Conservation (phyloP, 208 protist genomes). For the Phytomonas sp. region DNA sequence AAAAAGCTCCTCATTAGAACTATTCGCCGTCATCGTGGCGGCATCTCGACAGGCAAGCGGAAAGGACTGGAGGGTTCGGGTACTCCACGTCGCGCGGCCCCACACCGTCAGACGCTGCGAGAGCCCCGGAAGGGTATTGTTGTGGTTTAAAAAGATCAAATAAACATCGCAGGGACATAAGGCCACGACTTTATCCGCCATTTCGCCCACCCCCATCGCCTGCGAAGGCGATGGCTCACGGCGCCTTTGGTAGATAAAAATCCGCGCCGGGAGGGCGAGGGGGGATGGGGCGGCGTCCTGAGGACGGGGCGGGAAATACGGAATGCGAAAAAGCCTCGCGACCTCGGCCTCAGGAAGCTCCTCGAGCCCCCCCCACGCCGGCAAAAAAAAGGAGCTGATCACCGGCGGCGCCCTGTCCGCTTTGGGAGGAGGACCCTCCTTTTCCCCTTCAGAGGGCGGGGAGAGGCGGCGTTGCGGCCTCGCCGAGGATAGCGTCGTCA, state of each 20-base stretch:
- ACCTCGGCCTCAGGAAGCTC: neutral
- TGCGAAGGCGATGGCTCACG: neutral
- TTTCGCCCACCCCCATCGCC: neutral
- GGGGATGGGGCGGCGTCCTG: neutral
- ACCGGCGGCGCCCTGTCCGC: neutral
- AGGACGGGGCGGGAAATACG: neutral
- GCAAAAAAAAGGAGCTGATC: neutral
- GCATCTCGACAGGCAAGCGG: neutral
- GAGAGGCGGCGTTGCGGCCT: neutral
- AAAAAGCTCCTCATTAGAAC: constrained; percentile 33
- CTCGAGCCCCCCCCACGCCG: neutral
- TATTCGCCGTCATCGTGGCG: neutral
- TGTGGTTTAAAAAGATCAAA: neutral
- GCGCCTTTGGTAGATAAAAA: neutral
- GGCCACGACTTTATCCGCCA: neutral
- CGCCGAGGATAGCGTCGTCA: too few relatives aligned
- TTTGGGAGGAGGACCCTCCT: too few relatives aligned
- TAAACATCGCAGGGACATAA: neutral
- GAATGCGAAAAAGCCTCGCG: neutral
- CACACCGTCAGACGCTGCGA: neutral
- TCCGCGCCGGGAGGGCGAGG: neutral
- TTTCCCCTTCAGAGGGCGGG: neutral
- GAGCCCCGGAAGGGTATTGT: neutral
- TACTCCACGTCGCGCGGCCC: neutral
- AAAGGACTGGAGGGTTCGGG: neutral